Conservation (phyloP, 495 filamentous ascomycete species). For the Talaromyces nanjingensis region DNA sequence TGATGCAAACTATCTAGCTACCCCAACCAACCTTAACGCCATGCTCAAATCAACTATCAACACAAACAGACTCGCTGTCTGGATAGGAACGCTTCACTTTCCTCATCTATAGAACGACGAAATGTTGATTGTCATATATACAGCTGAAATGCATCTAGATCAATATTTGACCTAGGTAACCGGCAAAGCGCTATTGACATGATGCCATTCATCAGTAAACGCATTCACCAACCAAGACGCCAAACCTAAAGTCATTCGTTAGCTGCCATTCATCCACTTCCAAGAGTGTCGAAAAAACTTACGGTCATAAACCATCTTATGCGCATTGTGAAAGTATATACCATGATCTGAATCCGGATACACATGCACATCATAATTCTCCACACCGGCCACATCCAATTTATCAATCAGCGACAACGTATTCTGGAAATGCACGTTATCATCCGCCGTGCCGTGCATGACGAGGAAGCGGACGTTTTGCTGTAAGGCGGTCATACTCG, state of each 20-base stretch:
- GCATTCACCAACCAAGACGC: constrained; percentile 93
- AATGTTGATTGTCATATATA: not conserved
- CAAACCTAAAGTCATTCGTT: constrained; percentile 51
- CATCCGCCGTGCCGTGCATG: constrained; percentile 92
- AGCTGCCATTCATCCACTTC: constrained; percentile 10
- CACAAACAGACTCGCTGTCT: too few species aligned
- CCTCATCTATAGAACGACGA: too few species aligned
- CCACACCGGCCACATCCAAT: constrained; percentile 72
- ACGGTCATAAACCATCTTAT: constrained; percentile 93
- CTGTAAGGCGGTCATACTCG: constrained; percentile 58
- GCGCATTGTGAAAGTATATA: constrained; percentile 92
- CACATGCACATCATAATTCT: constrained; percentile 95
- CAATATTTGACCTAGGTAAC: not conserved
- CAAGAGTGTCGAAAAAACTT: constrained; percentile 27
- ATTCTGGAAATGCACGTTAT: constrained; percentile 97
- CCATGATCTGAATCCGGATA: constrained; percentile 96
- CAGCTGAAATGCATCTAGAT: not conserved
- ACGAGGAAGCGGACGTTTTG: constrained; percentile 79
- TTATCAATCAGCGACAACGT: constrained; percentile 78
- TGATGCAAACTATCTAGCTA: not conserved
- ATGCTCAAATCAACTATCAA: not conserved
- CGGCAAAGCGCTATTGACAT: constrained; percentile 62
- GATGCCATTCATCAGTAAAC: constrained; percentile 93
- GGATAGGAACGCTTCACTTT: too few species aligned
- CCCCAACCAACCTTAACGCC: not conserved